Conservation (phyloP, 2,329 filamentous ascomycete genomes). For the Beauveria scarabaeidicola region DNA sequence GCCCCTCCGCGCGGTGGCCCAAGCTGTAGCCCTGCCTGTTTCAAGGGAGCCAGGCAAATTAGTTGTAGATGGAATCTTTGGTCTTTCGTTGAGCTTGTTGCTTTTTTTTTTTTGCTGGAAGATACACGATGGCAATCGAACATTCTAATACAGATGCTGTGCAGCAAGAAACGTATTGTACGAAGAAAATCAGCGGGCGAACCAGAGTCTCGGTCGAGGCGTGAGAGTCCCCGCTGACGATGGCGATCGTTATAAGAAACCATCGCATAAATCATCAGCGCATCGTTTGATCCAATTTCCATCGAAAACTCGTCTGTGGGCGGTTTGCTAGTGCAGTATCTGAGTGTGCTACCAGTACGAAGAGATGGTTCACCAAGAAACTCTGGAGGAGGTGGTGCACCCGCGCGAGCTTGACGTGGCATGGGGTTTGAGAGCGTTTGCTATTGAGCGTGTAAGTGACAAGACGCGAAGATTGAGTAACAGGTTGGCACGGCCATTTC, state of each 20-base stretch:
- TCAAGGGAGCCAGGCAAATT: background rate
- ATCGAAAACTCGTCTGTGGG: background rate
- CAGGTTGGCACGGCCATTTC: background rate
- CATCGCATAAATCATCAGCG: background rate
- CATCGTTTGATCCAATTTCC: background rate
- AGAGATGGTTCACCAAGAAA: background rate
- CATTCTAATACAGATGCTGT: background rate
- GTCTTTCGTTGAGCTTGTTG: no score
- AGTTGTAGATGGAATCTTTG: background rate
- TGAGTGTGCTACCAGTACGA: background rate
- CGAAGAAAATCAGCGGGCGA: background rate
- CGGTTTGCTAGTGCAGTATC: background rate
- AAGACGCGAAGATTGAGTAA: background rate
- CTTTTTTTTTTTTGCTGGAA: background rate
- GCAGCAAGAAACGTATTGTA: background rate
- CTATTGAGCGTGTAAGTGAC: background rate
- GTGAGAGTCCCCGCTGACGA: background rate
- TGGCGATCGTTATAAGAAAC: conserved; percentile 1
- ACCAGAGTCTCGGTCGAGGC: background rate
- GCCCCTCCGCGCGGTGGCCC: background rate
- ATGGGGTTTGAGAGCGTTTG: conserved; percentile 5
- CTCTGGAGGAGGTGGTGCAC: background rate
- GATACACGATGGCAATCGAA: background rate
- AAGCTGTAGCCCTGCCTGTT: background rate
- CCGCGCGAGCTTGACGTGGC: background rate